Percentiles rank a stretch among this genome's conserved stretches.
phyloP scores from a whole-genome alignment of 306 rosid species.

The Pyrus bretschneideri region DNA sequence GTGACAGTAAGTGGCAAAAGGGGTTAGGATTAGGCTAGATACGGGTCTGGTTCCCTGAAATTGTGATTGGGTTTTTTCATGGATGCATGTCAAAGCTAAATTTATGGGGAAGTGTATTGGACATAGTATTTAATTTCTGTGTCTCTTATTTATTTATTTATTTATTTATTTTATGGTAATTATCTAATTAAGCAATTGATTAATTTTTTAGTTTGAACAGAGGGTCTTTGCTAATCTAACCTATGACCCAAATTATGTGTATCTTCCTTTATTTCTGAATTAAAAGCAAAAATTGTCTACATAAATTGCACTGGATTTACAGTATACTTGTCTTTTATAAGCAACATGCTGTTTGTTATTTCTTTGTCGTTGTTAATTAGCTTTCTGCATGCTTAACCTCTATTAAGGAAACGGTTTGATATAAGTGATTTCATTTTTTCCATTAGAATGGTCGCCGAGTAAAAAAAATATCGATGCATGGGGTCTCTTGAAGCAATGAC shows the following conservation, averaged over 20 bases:
- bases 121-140: neutral
- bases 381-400: neutral
- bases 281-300: no score
- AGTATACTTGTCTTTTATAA: neutral
- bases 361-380: neutral
- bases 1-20: neutral
- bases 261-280: neutral
- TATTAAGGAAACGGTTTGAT: neutral
- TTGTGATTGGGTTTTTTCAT: neutral
- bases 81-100: neutral
- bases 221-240: neutral
- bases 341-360: neutral
- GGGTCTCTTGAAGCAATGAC: conserved; percentile 98
- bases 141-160: no score
- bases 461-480: conserved; percentile 90
- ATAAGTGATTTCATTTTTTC: conserved; percentile 10
- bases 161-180: no score
- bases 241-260: neutral
- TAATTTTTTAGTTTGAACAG: neutral
- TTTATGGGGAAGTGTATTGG: neutral
- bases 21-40: neutral
- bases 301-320: neutral
- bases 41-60: neutral
- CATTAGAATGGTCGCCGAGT: conserved; percentile 68
- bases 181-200: neutral